Evolutionary conservation across 129 eudicot genomes (phyloP).

Genomic region (Helianthus annuus): DNA sequence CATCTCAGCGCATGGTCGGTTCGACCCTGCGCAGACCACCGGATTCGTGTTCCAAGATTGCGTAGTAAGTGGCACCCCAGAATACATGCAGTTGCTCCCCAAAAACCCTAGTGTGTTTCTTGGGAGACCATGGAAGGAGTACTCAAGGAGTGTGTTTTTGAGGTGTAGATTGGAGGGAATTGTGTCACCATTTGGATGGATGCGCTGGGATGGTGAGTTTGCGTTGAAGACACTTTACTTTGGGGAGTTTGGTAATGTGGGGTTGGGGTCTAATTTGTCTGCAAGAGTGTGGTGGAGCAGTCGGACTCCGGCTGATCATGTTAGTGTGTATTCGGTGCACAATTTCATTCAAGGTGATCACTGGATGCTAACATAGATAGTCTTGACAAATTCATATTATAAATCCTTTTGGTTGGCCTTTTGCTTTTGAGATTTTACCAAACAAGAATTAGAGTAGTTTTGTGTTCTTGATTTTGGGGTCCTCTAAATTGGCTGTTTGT

Average conservation of each 20-base stretch:
- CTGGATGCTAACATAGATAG: constrained; percentile 28
- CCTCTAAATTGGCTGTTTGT: too few species aligned
- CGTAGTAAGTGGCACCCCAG: constrained; percentile 40
- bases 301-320: constrained; percentile 41
- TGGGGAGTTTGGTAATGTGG: constrained; percentile 47
- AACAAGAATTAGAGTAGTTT: too few species aligned
- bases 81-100: constrained; percentile 39
- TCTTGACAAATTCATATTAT: too few species aligned
- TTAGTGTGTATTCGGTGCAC: constrained; percentile 32
- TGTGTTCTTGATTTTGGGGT: too few species aligned
- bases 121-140: constrained; percentile 66
- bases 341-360: constrained; percentile 56
- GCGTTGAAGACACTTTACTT: constrained; percentile 48
- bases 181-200: constrained; percentile 49
- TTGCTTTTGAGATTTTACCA: too few species aligned
- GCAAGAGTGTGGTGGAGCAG: constrained; percentile 55
- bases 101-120: constrained; percentile 37
- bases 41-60: constrained; percentile 51
- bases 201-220: constrained; percentile 47
- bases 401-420: too few species aligned
- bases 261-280: constrained; percentile 37
- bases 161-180: constrained; percentile 38
- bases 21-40: constrained; percentile 47
- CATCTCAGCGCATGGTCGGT: constrained; percentile 50
- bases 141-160: constrained; percentile 45